Evolutionary conservation across 2,329 filamentous ascomycete genomes (phyloP).

Genomic region (Pseudogymnoascus sp.): DNA sequence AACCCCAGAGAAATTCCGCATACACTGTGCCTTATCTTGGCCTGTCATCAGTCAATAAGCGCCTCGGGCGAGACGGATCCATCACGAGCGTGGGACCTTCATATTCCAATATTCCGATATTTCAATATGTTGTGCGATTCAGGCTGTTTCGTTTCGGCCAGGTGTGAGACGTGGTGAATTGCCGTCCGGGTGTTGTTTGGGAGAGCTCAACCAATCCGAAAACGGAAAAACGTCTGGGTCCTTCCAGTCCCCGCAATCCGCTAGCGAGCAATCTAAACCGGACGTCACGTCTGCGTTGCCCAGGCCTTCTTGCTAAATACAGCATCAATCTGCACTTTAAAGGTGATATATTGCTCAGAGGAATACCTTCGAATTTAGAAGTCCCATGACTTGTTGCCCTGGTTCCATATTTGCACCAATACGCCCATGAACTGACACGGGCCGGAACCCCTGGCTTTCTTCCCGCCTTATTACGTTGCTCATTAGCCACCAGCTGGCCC

Average conservation of each 20-base stretch:
- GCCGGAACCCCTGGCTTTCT: not conserved
- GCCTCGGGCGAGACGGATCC: not conserved
- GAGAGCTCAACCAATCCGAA: not conserved
- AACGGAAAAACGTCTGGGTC: not conserved
- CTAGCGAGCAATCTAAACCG: conserved; percentile 7
- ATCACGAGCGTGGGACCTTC: not conserved
- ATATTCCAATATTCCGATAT: conserved; percentile 1
- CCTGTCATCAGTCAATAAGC: not conserved
- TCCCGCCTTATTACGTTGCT: not conserved
- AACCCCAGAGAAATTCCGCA: not conserved
- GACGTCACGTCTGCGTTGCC: not conserved
- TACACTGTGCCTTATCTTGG: not conserved
- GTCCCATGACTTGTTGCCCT: not conserved
- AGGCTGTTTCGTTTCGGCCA: conserved; percentile 1
- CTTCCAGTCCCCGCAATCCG: not conserved
- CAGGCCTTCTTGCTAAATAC: conserved; percentile 2
- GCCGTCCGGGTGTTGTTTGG: not conserved
- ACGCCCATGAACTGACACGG: not conserved
- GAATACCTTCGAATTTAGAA: not conserved
- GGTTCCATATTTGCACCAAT: not conserved
- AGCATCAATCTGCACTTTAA: not conserved
- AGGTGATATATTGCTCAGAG: conserved; percentile 5
- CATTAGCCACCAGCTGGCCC: not conserved
- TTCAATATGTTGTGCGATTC: conserved; percentile 1
- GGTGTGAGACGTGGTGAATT: conserved; percentile 1